Conservation (phyloP, 2,329 filamentous ascomycete genomes). For the Thelonectria discophora region DNA sequence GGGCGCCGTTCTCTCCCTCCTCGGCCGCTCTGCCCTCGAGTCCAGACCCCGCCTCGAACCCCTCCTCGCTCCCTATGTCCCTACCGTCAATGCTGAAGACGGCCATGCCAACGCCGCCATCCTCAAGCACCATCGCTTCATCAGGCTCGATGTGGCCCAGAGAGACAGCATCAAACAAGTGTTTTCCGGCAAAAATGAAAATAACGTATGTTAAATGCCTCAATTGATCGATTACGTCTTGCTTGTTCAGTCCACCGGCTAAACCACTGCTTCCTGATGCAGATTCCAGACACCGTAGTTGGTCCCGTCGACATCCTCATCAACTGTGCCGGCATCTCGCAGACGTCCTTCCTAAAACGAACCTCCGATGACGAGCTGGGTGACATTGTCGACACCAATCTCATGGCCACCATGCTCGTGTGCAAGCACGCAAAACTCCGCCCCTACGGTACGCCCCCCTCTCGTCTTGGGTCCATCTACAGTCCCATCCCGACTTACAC, state of each 20-base stretch:
- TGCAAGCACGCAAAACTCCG: slow-evolving; percentile 59
- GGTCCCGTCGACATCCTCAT: slow-evolving; percentile 68
- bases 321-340: slow-evolving; percentile 80
- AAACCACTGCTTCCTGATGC: not conserved
- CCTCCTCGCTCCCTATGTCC: slow-evolving; percentile 42
- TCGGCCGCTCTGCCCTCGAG: slow-evolving; percentile 64
- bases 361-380: slow-evolving; percentile 62
- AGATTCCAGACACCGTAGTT: slow-evolving; percentile 34
- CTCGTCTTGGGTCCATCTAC: not conserved
- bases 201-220: slow-evolving; percentile 22
- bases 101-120: slow-evolving; percentile 12
- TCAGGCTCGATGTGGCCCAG: slow-evolving; percentile 47
- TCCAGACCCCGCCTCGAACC: slow-evolving; percentile 53
- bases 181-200: slow-evolving; percentile 36
- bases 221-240: not conserved
- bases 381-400: slow-evolving; percentile 73
- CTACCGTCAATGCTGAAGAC: slow-evolving; percentile 19
- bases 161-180: slow-evolving; percentile 43
- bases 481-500: slow-evolving; percentile 12
- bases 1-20: slow-evolving; percentile 67
- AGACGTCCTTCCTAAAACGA: slow-evolving; percentile 69
- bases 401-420: slow-evolving; percentile 70
- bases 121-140: slow-evolving; percentile 46
- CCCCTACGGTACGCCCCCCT: slow-evolving; percentile 42
- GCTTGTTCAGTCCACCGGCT: not conserved